Percentiles rank a stretch among this genome's conserved stretches.
Conservation (phyloP, 352 stramenopile genomes). For the Pythium oligandrum region DNA sequence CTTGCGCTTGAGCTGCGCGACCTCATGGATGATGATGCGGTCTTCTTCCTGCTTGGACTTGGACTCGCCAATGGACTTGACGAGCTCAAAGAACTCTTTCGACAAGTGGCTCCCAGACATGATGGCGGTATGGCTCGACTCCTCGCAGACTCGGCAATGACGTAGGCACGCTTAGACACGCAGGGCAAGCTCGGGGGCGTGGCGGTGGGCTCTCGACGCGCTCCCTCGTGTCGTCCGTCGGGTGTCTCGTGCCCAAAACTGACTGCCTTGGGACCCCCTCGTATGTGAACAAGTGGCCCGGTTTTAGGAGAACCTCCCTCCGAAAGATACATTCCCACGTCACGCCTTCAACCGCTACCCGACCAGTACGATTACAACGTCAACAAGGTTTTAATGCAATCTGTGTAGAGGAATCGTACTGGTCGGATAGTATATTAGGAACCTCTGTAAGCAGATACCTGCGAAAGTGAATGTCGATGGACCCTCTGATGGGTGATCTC, state of each 20-base stretch:
- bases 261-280: no score
- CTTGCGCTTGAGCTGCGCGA: slow-evolving; percentile 95
- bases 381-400: no score
- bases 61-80: slow-evolving; percentile 99
- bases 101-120: slow-evolving; percentile 89
- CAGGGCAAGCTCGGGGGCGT: background rate
- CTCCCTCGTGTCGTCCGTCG: no score
- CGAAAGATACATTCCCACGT: slow-evolving; percentile 25
- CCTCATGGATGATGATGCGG: slow-evolving; percentile 97
- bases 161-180: background rate
- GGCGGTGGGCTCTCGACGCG: background rate
- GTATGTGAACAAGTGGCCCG: background rate
- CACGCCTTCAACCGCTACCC: slow-evolving; percentile 17
- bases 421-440: slow-evolving; percentile 11
- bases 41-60: slow-evolving; percentile 99
- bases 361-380: slow-evolving; percentile 17
- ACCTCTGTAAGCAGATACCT: background rate
- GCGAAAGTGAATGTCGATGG: slow-evolving; percentile 4
- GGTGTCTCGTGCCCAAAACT: no score
- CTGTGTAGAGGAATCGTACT: slow-evolving; percentile 3
- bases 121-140: slow-evolving; percentile 1
- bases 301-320: slow-evolving; percentile 11
- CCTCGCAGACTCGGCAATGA: background rate
- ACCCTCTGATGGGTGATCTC: no score
- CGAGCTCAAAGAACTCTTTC: slow-evolving; percentile 99